Evolutionary conservation across 2,329 filamentous ascomycete species (phyloP), one percentile per base, ranked within the genome.

Genomic region (Harringtonia aguacate): DNA sequence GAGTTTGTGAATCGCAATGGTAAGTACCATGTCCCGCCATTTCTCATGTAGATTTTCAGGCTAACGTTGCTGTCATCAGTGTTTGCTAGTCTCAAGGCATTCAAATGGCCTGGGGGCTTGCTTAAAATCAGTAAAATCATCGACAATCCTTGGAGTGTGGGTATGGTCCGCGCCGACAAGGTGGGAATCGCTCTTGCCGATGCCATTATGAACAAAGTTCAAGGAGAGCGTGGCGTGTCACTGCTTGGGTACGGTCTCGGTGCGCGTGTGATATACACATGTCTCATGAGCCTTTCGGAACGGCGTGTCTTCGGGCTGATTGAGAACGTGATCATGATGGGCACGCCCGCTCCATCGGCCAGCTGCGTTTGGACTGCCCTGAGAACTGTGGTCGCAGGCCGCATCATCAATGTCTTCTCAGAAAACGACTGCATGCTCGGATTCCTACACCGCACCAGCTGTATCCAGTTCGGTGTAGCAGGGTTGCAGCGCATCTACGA

Each of bases 391-490:
- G 86, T 94, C 4, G 74, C 79, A 34, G 88, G 89, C 0, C 78
- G 88, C 20, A 69, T 95, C n/a, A 73, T 95, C 56, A 97, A 95
- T 53, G 87, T 92, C 4, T 95, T 82, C 59, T 94, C 86, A 1
- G 79, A 83, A 41, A 85, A 86, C 38, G 90, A 97, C 60, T 88
- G 86, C 52, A 79, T 95, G 21, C 78, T 97, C 3, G 88, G 80
- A 1, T 94, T 95, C 58, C 68, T 95, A 33, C 94, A 90, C 59
- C 81, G 90, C 41, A 86, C 79, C 3, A 86, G 84, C 43, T 87
- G 82, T 52, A 75, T 90, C 40, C 81, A 92, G 51, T 81, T 84
- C 48, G 89, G 90, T 2, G 73, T 97, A 29, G 88, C 89, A 0
- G 90, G 90, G 1, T 65, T 97, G 17, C 84, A 95, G 58, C 73